Conservation (phyloP, 2,329 filamentous ascomycete genomes). For the Paecilomyces fulvus region DNA sequence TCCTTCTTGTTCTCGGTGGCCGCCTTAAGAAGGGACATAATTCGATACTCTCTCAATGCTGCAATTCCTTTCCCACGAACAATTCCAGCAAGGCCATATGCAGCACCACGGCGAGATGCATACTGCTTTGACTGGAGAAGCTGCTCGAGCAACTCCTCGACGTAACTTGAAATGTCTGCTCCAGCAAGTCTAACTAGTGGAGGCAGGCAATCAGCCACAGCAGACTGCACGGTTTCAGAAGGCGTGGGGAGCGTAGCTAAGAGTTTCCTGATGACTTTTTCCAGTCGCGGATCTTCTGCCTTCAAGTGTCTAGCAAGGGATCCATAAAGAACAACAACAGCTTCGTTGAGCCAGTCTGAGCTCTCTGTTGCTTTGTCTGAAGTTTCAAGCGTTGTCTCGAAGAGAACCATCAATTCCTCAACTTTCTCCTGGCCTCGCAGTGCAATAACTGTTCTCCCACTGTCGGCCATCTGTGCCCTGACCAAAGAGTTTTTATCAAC, state of each 20-base stretch:
- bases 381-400: conserved; percentile 78
- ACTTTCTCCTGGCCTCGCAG: conserved; percentile 72
- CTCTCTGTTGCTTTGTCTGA: conserved; percentile 73
- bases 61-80: conserved; percentile 80
- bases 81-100: conserved; percentile 87
- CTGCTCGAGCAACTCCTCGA: conserved; percentile 70
- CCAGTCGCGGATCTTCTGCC: conserved; percentile 76
- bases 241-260: conserved; percentile 84
- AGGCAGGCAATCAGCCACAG: conserved; percentile 86
- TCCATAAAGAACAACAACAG: conserved; percentile 95
- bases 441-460: conserved; percentile 72
- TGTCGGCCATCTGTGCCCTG: conserved; percentile 83
- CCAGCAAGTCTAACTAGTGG: conserved; percentile 77
- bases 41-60: conserved; percentile 72
- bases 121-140: conserved; percentile 86
- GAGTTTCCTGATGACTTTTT: conserved; percentile 77
- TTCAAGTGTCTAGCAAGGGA: conserved; percentile 82
- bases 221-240: conserved; percentile 93
- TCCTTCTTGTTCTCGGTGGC: conserved; percentile 96
- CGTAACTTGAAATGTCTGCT: conserved; percentile 69
- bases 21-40: conserved; percentile 70
- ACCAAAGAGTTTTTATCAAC: conserved; percentile 72
- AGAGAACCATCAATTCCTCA: conserved; percentile 83
- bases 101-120: conserved; percentile 83
- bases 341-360: conserved; percentile 87